Percentiles rank a stretch among this genome's conserved stretches.
phyloP scores from a whole-genome alignment of 495 filamentous ascomycete species.

The Annulohypoxylon bovei region DNA sequence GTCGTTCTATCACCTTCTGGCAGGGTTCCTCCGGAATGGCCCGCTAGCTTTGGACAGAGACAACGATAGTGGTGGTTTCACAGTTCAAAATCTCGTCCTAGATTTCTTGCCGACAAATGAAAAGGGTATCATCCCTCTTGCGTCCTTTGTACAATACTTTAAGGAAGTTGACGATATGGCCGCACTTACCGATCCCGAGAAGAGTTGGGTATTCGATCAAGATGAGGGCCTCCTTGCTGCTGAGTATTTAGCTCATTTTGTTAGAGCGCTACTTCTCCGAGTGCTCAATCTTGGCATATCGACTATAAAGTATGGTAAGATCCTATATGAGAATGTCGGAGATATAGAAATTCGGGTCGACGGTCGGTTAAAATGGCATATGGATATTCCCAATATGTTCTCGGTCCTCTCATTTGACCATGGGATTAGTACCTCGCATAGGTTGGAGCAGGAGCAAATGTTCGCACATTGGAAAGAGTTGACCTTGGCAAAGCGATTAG shows the following conservation, averaged over 20 bases:
- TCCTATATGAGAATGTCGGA: not conserved
- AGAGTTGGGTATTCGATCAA: not conserved
- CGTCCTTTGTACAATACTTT: slow-evolving; percentile 12
- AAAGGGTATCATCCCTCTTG: slow-evolving; percentile 2
- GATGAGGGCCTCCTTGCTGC: not conserved
- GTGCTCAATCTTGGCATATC: not conserved
- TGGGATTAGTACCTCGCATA: not conserved
- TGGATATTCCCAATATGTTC: not conserved
- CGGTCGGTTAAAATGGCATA: not conserved
- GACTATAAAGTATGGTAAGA: not conserved
- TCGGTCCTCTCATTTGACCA: not conserved
- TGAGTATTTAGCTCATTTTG: not conserved
- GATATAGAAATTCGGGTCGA: not conserved
- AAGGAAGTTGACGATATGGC: slow-evolving; percentile 13
- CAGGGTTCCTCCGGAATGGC: slow-evolving; percentile 8
- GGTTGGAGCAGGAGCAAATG: not conserved
- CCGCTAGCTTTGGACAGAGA: not conserved
- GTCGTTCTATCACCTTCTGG: slow-evolving; percentile 1
- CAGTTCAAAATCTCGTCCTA: not conserved
- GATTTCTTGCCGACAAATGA: slow-evolving; percentile 10
- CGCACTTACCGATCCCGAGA: not conserved
- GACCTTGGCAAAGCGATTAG: not conserved
- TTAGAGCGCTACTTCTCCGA: not conserved
- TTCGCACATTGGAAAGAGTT: not conserved
- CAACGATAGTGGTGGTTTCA: not conserved